A percentile compares a stretch with the other conserved stretches of the same genome.
Conservation (phyloP, 1,284 basidiomycete species). For the Ganoderma lucidum region DNA sequence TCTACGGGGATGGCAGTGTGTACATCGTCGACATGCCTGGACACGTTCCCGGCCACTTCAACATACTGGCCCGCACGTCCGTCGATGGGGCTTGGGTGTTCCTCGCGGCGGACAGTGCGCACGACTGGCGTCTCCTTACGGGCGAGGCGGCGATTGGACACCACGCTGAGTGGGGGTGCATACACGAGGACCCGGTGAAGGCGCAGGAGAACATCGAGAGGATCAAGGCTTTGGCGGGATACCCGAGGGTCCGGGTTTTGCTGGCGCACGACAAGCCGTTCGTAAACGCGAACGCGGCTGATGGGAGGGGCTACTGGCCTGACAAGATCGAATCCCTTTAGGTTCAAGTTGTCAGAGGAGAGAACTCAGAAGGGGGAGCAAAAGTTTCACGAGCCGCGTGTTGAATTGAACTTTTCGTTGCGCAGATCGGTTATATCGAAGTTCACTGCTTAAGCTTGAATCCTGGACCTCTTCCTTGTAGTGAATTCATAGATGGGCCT, state of each 20-base stretch:
- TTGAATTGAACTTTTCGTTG: not conserved
- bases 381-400: not conserved
- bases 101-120: slow-evolving; percentile 62
- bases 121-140: slow-evolving; percentile 59
- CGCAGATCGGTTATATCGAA: not conserved
- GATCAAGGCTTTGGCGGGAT: slow-evolving; percentile 47
- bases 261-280: slow-evolving; percentile 61
- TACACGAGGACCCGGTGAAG: slow-evolving; percentile 50
- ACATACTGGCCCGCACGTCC: slow-evolving; percentile 51
- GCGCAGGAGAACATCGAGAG: slow-evolving; percentile 52
- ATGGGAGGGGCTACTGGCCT: slow-evolving; percentile 49
- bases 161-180: slow-evolving; percentile 43
- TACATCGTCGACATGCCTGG: slow-evolving; percentile 43
- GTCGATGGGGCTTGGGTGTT: slow-evolving; percentile 61
- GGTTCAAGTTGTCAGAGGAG: not conserved
- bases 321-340: slow-evolving; percentile 34
- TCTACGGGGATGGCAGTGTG: slow-evolving; percentile 43
- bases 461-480: too few species aligned
- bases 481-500: too few species aligned
- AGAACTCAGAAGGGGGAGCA: not conserved
- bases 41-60: slow-evolving; percentile 44
- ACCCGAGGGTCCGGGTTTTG: slow-evolving; percentile 52
- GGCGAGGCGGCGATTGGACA: slow-evolving; percentile 53
- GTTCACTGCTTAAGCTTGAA: too few species aligned
- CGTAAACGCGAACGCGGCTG: slow-evolving; percentile 54